Evolutionary conservation across 2,329 filamentous ascomycete genomes (phyloP).

Genomic region (Diaporthe citrichinensis): DNA sequence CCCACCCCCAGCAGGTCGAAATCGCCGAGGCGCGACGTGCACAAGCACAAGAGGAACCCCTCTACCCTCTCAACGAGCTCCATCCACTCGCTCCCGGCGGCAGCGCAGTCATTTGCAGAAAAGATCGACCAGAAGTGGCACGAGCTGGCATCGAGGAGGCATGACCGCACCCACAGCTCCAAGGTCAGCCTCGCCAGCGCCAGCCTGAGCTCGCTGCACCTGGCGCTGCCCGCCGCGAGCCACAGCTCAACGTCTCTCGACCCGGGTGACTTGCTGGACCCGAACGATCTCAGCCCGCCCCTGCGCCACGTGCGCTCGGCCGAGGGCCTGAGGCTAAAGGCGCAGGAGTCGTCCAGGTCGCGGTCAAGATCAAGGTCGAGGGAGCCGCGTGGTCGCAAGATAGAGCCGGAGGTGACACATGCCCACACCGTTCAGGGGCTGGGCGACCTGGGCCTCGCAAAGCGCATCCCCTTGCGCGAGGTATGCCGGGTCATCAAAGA

Average conservation of each 20-base stretch:
- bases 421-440: slow-evolving; percentile 52
- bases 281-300: slow-evolving; percentile 35
- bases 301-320: slow-evolving; percentile 36
- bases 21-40: slow-evolving; percentile 46
- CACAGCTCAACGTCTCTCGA: slow-evolving; percentile 43
- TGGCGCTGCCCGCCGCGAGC: slow-evolving; percentile 41
- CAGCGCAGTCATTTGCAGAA: slow-evolving; percentile 57
- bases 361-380: slow-evolving; percentile 41
- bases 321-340: slow-evolving; percentile 35
- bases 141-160: slow-evolving; percentile 43
- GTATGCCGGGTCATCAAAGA: slow-evolving; percentile 87
- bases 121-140: slow-evolving; percentile 52
- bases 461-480: slow-evolving; percentile 87
- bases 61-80: slow-evolving; percentile 57
- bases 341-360: slow-evolving; percentile 25
- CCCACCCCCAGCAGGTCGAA: slow-evolving; percentile 52
- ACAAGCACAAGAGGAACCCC: slow-evolving; percentile 62
- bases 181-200: slow-evolving; percentile 56
- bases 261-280: slow-evolving; percentile 37
- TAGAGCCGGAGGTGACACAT: slow-evolving; percentile 86
- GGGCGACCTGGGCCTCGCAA: slow-evolving; percentile 81
- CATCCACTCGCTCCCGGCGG: slow-evolving; percentile 56
- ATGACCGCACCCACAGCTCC: slow-evolving; percentile 55
- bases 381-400: slow-evolving; percentile 51
- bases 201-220: slow-evolving; percentile 53